These are phyloP conservation scores for Graphiopsis chlorocephala DNA, from an alignment of 2,329 filamentous ascomycete genomes.

Conservation along the genomic window DNA sequence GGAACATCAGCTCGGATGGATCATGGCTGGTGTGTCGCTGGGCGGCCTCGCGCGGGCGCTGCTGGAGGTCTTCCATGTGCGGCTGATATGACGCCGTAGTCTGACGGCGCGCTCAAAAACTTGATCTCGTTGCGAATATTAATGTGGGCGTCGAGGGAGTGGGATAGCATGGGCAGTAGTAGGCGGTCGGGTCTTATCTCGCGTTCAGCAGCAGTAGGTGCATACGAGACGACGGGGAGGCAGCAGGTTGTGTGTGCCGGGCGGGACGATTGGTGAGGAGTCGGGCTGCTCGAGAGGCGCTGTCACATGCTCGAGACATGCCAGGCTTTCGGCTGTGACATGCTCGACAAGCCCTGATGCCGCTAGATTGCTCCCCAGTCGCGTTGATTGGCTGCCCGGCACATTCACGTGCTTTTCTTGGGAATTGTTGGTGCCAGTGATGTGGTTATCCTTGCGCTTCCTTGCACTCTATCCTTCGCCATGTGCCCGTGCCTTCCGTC, in stretches of 20 bases:
- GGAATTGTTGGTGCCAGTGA: background rate
- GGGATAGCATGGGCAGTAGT: conserved; percentile 6
- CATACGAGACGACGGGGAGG: conserved; percentile 6
- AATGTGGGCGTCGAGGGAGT: conserved; percentile 5
- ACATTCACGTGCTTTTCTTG: conserved; percentile 5
- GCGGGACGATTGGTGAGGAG: conserved; percentile 15
- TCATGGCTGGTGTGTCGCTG: conserved; percentile 12
- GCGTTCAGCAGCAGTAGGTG: background rate
- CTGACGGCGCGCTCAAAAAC: background rate
- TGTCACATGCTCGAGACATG: conserved; percentile 12
- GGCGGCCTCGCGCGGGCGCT: conserved; percentile 1
- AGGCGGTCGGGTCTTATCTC: conserved; percentile 5
- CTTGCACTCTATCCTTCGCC: background rate
- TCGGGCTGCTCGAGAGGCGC: conserved; percentile 14
- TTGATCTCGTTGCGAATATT: conserved; percentile 9
- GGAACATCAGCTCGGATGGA: conserved; percentile 9
- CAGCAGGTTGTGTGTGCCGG: conserved; percentile 2
- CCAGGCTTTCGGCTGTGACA: conserved; percentile 14
- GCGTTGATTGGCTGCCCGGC: background rate
- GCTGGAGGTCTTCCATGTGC: conserved; percentile 12
- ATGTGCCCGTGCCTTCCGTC: background rate
- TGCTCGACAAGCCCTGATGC: background rate
- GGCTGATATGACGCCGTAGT: background rate
- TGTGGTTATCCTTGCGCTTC: background rate
- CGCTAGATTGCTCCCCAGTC: background rate